Conservation (phyloP, 2,329 filamentous ascomycete genomes). For the Ceratocystis huliohia region DNA sequence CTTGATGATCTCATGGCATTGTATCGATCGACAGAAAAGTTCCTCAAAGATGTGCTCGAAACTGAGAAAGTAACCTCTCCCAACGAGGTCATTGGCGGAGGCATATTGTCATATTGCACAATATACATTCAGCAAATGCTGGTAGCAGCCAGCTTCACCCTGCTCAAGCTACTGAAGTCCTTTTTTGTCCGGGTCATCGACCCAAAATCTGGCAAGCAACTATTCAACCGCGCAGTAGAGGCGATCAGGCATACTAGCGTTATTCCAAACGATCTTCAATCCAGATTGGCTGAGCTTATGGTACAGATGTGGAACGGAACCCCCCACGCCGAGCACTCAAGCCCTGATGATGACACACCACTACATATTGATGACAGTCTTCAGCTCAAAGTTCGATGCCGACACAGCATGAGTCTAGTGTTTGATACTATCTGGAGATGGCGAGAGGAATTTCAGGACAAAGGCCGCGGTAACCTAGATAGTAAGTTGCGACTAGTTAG, state of each 20-base stretch:
- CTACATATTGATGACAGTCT: constrained; percentile 54
- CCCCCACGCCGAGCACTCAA: constrained; percentile 35
- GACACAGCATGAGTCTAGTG: constrained; percentile 74
- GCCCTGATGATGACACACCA: constrained; percentile 38
- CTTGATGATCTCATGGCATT: constrained; percentile 62
- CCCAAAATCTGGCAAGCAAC: constrained; percentile 49
- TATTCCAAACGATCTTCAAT: constrained; percentile 64
- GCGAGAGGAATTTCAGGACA: constrained; percentile 65
- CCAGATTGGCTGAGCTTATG: constrained; percentile 71
- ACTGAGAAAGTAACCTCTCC: constrained; percentile 38
- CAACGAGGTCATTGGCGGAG: constrained; percentile 35
- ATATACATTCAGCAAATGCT: constrained; percentile 79
- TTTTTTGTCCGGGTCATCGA: constrained; percentile 64
- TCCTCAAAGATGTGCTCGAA: constrained; percentile 52
- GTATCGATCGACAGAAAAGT: constrained; percentile 57
- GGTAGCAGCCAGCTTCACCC: constrained; percentile 63
- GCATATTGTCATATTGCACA: constrained; percentile 52
- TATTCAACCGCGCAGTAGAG: constrained; percentile 59
- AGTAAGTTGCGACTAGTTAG: constrained; percentile 37
- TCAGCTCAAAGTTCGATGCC: constrained; percentile 68
- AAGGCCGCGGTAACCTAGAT: constrained; percentile 57
- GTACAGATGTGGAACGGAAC: constrained; percentile 73
- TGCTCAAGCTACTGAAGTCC: constrained; percentile 67
- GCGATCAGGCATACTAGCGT: constrained; percentile 62
- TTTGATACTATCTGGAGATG: constrained; percentile 79